Conservation (phyloP, 1,284 basidiomycete genomes). For the Cryptococcus sp. region DNA sequence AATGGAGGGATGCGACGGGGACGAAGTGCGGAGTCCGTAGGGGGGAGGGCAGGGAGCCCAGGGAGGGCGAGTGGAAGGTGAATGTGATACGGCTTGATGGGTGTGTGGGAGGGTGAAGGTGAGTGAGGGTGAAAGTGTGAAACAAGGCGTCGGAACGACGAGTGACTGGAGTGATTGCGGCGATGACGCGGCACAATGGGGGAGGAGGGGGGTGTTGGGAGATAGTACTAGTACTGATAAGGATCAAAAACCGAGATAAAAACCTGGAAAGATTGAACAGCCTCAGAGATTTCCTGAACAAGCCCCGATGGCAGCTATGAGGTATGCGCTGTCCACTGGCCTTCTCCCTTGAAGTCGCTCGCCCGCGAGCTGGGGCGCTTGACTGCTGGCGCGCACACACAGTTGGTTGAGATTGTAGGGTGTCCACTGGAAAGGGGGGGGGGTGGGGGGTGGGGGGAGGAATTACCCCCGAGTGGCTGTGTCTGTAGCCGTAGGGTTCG, state of each 20-base stretch:
- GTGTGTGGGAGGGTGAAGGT: neutral
- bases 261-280: neutral
- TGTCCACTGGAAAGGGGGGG: too few species aligned
- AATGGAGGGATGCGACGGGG: conserved; percentile 5
- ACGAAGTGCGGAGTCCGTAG: neutral
- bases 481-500: neutral
- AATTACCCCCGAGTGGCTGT: neutral
- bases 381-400: neutral
- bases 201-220: neutral
- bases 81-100: neutral
- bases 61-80: neutral
- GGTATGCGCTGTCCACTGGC: too few species aligned
- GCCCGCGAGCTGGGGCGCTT: neutral
- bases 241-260: neutral
- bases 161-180: neutral
- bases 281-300: neutral
- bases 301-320: neutral
- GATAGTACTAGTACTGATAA: neutral
- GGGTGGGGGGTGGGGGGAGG: neutral
- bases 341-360: too few species aligned
- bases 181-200: neutral
- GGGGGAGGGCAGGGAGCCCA: neutral
- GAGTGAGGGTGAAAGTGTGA: neutral
- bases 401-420: neutral
- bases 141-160: neutral